Evolutionary conservation across 2,329 filamentous ascomycete genomes (phyloP), one percentile per base, ranked within the genome.

Genomic region (Aspergillus texensis): DNA sequence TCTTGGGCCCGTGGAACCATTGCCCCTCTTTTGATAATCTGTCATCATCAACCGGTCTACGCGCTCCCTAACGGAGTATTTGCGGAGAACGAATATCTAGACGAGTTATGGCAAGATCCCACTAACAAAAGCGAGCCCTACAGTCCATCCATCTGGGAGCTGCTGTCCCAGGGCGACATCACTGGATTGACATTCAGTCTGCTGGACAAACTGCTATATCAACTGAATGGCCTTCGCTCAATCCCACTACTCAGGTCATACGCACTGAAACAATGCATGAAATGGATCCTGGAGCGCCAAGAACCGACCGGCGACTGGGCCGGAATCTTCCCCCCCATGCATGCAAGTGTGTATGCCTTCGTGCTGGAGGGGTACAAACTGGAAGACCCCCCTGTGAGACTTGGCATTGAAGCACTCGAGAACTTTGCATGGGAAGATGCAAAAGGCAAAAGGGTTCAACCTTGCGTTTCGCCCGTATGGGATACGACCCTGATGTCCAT

Each of bases 401-500:
- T 59, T 2, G 72, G 66, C 0, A 26, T 79, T 0, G 60, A 72
- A 32, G 73, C 72, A 0, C 39, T 78, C 1, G 74, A 77, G 32
- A 57, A 63, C 1, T 73, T 76, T 45, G 59, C 68, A 0, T 69
- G 64, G 65, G 32, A 68, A 5, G 73, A 77, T 39, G 52, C 68
- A 4, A 5, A 58, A 5, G 76, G 77, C 1, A 74, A 71, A 50
- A 54, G 74, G 16, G 56, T 78, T 28, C 74, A 77, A 58, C 34
- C 70, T 4, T 68, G 63, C 34, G 62, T 74, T 1, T 74, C 73
- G 0, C 73, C 76, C 0, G 69, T 77, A 1, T 77, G 77, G 75
- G 77, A 80, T 60, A 79, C 76, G 0, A 65, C 65, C 3, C 62
- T 79, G 10, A 78, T 77, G 75, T 66, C 65, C 0, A 69, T 70